A percentile compares a stretch with the other conserved stretches of the same genome.
Evolutionary conservation across 108 stramenopile species (phyloP).

Genomic region (Epithemia pelagica): DNA sequence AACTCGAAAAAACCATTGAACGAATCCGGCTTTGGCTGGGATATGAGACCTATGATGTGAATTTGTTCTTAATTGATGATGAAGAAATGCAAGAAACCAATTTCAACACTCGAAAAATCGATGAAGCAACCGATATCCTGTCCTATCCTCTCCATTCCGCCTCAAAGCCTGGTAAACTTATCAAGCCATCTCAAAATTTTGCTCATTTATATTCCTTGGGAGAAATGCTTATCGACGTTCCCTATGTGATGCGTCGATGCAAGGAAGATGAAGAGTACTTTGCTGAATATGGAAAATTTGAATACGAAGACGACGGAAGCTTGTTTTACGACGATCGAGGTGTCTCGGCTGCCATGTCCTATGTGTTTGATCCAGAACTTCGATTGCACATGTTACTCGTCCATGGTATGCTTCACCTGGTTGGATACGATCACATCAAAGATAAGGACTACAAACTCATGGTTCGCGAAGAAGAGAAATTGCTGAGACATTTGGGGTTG

Average conservation of each 20-base stretch:
- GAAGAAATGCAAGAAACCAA: constrained; percentile 73
- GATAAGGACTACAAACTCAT: constrained; percentile 91
- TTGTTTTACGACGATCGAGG: constrained; percentile 63
- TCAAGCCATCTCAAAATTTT: constrained; percentile 58
- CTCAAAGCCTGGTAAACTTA: constrained; percentile 47
- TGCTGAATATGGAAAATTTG: constrained; percentile 12
- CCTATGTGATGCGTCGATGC: constrained; percentile 75
- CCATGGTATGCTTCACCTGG: constrained; percentile 94
- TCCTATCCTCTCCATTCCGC: constrained; percentile 73
- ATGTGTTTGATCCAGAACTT: constrained; percentile 63
- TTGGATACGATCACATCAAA: constrained; percentile 92
- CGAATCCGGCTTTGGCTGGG: constrained; percentile 45
- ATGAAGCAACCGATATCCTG: constrained; percentile 78
- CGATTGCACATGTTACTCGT: constrained; percentile 86
- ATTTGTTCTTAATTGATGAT: constrained; percentile 51
- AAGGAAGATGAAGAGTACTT: constrained; percentile 42
- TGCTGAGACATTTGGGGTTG: constrained; percentile 52
- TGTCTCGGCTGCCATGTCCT: constrained; percentile 83
- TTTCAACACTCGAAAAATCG: constrained; percentile 50
- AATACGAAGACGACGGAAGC: not conserved
- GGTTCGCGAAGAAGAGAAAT: constrained; percentile 78
- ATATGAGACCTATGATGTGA: constrained; percentile 68
- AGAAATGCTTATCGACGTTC: constrained; percentile 85
- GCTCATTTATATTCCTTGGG: constrained; percentile 82
- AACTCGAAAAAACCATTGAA: constrained; percentile 29